phyloP scores from a whole-genome alignment of 306 rosid species.

The Mimosa bimucronata region DNA sequence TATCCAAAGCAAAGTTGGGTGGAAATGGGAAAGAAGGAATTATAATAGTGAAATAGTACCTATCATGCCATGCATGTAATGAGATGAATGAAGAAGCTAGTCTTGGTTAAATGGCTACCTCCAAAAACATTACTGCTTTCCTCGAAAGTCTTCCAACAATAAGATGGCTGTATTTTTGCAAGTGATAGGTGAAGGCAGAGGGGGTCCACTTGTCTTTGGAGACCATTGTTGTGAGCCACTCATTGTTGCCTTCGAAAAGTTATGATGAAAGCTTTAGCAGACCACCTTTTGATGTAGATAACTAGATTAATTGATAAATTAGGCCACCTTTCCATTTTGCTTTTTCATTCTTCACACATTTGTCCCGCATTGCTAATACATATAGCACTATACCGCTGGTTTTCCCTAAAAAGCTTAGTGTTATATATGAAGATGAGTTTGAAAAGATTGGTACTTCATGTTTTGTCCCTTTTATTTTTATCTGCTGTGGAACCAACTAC shows the following conservation, averaged over 20 bases:
- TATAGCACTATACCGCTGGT: constrained; percentile 6
- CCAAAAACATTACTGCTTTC: background rate
- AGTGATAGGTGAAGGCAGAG: background rate
- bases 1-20: constrained; percentile 19
- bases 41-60: constrained; percentile 12
- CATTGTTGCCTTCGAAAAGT: constrained; percentile 20
- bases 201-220: constrained; percentile 3
- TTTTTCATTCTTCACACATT: constrained; percentile 22
- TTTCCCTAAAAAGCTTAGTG: constrained; percentile 30
- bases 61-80: background rate
- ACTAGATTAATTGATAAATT: constrained; percentile 43
- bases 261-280: constrained; percentile 21
- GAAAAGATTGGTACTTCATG: constrained; percentile 33
- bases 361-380: constrained; percentile 29
- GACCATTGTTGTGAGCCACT: constrained; percentile 26
- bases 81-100: background rate
- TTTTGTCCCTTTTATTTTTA: constrained; percentile 28
- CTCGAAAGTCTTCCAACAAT: constrained; percentile 19
- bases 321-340: constrained; percentile 28
- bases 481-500: constrained; percentile 27
- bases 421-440: constrained; percentile 19
- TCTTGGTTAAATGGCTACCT: constrained; percentile 13
- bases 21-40: background rate
- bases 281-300: constrained; percentile 32
- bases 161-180: constrained; percentile 16